phyloP scores from a whole-genome alignment of 352 stramenopile genomes.

The Phytophthora capsici region DNA sequence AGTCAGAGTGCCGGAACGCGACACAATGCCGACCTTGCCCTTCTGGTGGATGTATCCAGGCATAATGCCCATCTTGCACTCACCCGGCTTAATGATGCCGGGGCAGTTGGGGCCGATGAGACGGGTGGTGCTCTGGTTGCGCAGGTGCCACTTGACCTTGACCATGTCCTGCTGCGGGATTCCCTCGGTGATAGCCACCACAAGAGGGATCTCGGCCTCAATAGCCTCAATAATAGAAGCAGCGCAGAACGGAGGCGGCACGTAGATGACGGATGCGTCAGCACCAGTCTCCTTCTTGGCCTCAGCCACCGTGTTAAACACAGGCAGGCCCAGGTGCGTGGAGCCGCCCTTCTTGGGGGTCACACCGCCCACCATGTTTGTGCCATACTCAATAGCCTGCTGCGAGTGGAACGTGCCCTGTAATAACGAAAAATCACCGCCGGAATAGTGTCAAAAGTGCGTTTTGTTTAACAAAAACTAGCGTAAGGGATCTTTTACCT shows the following conservation, averaged over 20 bases:
- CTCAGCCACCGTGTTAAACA: constrained; percentile 97
- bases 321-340: constrained; percentile 97
- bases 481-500: constrained; percentile 76
- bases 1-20: constrained; percentile 97
- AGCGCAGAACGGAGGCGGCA: constrained; percentile 98
- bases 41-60: constrained; percentile 99
- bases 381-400: constrained; percentile 99
- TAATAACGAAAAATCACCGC: constrained; percentile 10
- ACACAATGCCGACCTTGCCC: constrained; percentile 99
- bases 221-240: constrained; percentile 99
- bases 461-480: constrained; percentile 11
- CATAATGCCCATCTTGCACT: constrained; percentile 99
- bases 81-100: constrained; percentile 99
- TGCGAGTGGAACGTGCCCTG: constrained; percentile 99
- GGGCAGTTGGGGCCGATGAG: constrained; percentile 99
- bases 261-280: constrained; percentile 99
- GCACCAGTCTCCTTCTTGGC: constrained; percentile 88
- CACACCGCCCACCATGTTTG: constrained; percentile 99
- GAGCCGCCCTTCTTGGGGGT: constrained; percentile 98
- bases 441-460: constrained; percentile 11
- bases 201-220: constrained; percentile 95
- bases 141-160: constrained; percentile 96
- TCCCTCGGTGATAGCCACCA: constrained; percentile 99
- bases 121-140: constrained; percentile 93
- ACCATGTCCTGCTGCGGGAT: constrained; percentile 99